A percentile compares a stretch with the other conserved stretches of the same genome.
phyloP scores from a whole-genome alignment of 768 basidiomycete genomes.

The Psilocybe azurescens region DNA sequence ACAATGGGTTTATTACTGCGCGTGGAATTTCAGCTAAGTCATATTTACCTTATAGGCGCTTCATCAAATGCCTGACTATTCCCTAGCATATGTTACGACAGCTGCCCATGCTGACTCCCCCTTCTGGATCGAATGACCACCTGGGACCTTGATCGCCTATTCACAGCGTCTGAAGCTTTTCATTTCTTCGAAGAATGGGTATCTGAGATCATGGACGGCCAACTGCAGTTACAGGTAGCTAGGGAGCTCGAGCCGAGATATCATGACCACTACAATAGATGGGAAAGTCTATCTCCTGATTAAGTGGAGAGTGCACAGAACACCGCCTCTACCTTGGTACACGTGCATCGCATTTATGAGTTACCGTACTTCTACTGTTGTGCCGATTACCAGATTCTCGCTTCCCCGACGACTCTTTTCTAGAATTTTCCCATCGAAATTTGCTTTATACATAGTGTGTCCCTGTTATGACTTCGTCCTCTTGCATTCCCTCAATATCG shows the following conservation, averaged over 20 bases:
- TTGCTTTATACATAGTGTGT: no score
- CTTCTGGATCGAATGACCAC: conserved; percentile 33
- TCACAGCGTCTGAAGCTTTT: conserved; percentile 32
- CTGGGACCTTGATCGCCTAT: conserved; percentile 23
- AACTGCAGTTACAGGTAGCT: conserved; percentile 4
- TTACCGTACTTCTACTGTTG: not conserved
- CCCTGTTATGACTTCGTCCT: no score
- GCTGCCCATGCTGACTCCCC: conserved; percentile 32
- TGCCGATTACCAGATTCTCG: not conserved
- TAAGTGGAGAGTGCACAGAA: conserved; percentile 25
- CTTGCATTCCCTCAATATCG: no score
- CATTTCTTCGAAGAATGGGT: conserved; percentile 26
- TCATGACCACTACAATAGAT: conserved; percentile 13
- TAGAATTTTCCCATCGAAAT: no score
- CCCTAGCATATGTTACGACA: conserved; percentile 24
- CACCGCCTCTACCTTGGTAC: conserved; percentile 17
- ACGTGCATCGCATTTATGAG: conserved; percentile 3
- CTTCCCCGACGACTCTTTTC: no score
- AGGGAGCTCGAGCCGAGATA: not conserved
- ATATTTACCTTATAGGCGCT: not conserved
- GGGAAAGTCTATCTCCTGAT: conserved; percentile 20
- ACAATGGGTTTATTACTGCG: conserved; percentile 20
- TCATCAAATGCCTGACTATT: conserved; percentile 23
- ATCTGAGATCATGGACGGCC: not conserved
- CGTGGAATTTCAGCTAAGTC: conserved; percentile 9